Evolutionary conservation across 495 filamentous ascomycete genomes (phyloP).

Genomic region (Evansstolkia leycettana): DNA sequence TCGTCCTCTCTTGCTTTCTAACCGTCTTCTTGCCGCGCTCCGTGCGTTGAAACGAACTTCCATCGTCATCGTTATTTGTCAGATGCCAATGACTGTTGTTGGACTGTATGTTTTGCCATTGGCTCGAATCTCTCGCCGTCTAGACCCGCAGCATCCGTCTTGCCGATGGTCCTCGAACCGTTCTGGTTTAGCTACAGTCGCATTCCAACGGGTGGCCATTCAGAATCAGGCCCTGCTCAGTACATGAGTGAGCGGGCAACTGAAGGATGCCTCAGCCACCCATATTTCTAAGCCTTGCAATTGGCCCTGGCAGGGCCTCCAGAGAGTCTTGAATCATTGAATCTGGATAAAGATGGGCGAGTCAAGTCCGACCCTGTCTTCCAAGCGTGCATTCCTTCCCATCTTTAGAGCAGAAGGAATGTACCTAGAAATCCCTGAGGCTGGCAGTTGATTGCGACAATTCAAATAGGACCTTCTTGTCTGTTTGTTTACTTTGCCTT

Average conservation of each 20-base stretch:
- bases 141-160: constrained; percentile 17
- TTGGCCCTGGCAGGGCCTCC: constrained; percentile 13
- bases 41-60: not conserved
- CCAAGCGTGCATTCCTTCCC: constrained; percentile 24
- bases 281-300: constrained; percentile 6
- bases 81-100: no score
- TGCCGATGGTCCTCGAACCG: constrained; percentile 10
- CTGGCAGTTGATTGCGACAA: constrained; percentile 18
- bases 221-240: constrained; percentile 1
- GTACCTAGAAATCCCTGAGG: constrained; percentile 26
- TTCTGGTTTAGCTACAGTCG: constrained; percentile 27
- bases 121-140: constrained; percentile 4
- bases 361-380: constrained; percentile 13
- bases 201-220: constrained; percentile 30
- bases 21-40: not conserved
- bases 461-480: constrained; percentile 33
- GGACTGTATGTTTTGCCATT: constrained; percentile 5
- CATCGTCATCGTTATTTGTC: not conserved
- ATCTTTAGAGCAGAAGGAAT: constrained; percentile 31
- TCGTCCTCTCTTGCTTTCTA: not conserved
- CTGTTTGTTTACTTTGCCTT: constrained; percentile 41
- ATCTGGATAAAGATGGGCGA: constrained; percentile 12
- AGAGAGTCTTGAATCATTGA: constrained; percentile 15
- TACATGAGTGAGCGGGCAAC: no score
- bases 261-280: constrained; percentile 10